Conservation (phyloP, 257 asterid species). For the Echium plantagineum region DNA sequence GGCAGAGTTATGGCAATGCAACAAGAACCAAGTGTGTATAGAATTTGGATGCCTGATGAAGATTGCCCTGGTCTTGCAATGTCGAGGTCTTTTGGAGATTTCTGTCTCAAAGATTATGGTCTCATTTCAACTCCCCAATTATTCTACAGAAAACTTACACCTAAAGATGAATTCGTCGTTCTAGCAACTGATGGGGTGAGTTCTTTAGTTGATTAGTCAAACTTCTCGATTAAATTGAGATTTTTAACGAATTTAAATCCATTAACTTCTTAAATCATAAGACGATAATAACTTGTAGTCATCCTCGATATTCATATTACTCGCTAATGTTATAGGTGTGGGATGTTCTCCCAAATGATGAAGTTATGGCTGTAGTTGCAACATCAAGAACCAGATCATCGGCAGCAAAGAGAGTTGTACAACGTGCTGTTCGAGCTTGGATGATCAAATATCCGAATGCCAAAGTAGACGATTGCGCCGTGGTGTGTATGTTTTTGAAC, state of each 20-base stretch:
- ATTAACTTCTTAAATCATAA: neutral
- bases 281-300: neutral
- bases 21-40: constrained; percentile 60
- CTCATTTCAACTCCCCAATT: constrained; percentile 63
- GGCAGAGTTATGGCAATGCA: constrained; percentile 85
- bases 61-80: constrained; percentile 97
- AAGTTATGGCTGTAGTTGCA: constrained; percentile 51
- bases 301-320: neutral
- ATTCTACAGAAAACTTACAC: constrained; percentile 42
- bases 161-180: constrained; percentile 63
- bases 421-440: constrained; percentile 60
- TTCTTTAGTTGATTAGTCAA: neutral
- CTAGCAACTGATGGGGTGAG: constrained; percentile 92
- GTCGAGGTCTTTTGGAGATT: constrained; percentile 93
- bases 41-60: constrained; percentile 89
- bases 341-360: constrained; percentile 69
- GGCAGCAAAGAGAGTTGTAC: constrained; percentile 56
- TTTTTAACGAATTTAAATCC: too few relatives aligned
- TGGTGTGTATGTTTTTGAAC: constrained; percentile 55
- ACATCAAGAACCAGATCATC: constrained; percentile 47
- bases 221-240: too few relatives aligned
- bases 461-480: constrained; percentile 72
- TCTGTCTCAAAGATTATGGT: constrained; percentile 76
- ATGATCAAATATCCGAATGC: constrained; percentile 50
- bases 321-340: constrained; percentile 33